Evolutionary conservation across 1,284 basidiomycete genomes (phyloP), one percentile per base, ranked within the genome.

Genomic region (Rhodotorula sp.): DNA sequence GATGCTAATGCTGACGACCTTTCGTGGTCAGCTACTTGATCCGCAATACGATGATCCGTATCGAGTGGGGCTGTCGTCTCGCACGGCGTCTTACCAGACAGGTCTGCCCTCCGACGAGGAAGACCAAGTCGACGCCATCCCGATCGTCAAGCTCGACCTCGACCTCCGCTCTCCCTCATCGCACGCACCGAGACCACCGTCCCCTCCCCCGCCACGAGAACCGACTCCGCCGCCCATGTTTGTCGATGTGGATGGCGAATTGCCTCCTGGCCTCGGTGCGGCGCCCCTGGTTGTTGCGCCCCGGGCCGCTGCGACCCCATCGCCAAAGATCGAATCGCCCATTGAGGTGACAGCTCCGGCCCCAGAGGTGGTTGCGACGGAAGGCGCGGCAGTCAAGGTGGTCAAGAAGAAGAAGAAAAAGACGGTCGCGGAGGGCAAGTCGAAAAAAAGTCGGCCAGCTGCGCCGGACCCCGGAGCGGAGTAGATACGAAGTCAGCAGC

Each of bases 181-280:
- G 53, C 67, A 78, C 8, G 33, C 60, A 18, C 59, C 68, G 14
- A 64, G 37, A 12, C 37, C 7, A 12, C 8, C 10, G 10, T 42
- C 37, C 37, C 37, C 71, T 2, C 66, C 75, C 0, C 74, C 70
- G 14, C 70, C 73, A 3, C 71, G 75, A 15, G 74, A 76, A n/a
- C 75, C 79, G 22, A 77, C 78, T 20, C 64, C 78, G 48, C 58
- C 77, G 79, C 56, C 78, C 78, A 42, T 90, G 86, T 82, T 86
- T 30, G 86, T 95, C 73, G 91, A 94, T 75, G 86, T 86, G 75
- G 85, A 87, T 0, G 93, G 93, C 3, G 92, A 93, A 80, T 91
- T 94, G 89, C 93, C 92, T 3, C 85, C 86, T 55, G 85, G 86
- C 45, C 84, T 83, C n/a, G 74, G 17, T n/a, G 57, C 53, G n/a